Percentiles rank a stretch among this genome's conserved stretches.
Evolutionary conservation across 805 yeast species (phyloP).

Genomic region (Myxozyma monticola): DNA sequence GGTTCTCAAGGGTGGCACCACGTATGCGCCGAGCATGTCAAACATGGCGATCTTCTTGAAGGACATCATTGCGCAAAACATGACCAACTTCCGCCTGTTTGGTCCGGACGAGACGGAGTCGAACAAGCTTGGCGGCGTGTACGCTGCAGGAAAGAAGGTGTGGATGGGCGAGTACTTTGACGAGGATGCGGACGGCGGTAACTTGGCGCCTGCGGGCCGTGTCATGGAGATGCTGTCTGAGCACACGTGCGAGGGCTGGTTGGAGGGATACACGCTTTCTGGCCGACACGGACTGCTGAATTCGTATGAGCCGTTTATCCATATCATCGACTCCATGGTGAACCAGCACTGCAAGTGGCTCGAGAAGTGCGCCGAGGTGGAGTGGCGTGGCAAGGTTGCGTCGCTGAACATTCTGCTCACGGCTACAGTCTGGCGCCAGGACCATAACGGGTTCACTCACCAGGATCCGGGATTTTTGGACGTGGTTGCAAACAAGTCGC

Average conservation of each 20-base stretch:
- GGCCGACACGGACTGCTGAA: slow-evolving; percentile 32
- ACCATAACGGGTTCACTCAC: slow-evolving; percentile 33
- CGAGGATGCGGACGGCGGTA: slow-evolving; percentile 25
- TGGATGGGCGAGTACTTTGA: slow-evolving; percentile 28
- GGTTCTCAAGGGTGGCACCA: slow-evolving; percentile 23
- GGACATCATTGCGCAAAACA: slow-evolving; percentile 22
- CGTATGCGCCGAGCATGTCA: slow-evolving; percentile 23
- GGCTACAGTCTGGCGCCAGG: slow-evolving; percentile 33
- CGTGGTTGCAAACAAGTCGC: slow-evolving; percentile 29
- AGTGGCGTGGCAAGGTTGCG: slow-evolving; percentile 27
- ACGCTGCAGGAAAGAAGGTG: slow-evolving; percentile 26
- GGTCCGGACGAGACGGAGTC: slow-evolving; percentile 32
- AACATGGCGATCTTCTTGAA: slow-evolving; percentile 29
- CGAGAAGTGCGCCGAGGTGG: slow-evolving; percentile 30
- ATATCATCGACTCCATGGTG: slow-evolving; percentile 31
- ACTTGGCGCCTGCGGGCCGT: slow-evolving; percentile 29
- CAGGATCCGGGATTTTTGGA: slow-evolving; percentile 31
- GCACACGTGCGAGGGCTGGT: slow-evolving; percentile 32
- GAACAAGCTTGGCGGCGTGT: slow-evolving; percentile 32
- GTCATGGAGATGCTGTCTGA: slow-evolving; percentile 31
- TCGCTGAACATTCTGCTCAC: slow-evolving; percentile 31
- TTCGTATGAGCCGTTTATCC: slow-evolving; percentile 31
- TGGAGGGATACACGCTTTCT: slow-evolving; percentile 32
- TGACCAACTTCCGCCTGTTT: slow-evolving; percentile 24
- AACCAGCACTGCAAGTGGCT: slow-evolving; percentile 31